Evolutionary conservation across 176 grass and related monocot species (phyloP), one percentile per base, ranked within the genome.

Genomic region (Avena atlantica): DNA sequence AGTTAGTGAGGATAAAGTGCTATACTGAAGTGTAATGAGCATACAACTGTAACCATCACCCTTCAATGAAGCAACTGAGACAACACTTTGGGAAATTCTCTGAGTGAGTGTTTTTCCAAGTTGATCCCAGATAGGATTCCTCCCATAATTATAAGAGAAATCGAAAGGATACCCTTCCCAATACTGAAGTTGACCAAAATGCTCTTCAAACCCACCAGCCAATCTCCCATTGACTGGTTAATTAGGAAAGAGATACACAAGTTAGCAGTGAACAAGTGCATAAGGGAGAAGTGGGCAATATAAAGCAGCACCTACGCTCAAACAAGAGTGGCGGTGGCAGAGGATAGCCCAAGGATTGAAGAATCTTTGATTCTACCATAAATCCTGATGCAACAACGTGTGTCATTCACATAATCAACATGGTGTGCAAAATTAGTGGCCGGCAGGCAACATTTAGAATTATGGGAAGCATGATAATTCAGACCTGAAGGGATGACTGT

Each of bases 141-240:
- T 1, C 12, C 25, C 63, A 66, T 31, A 31, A 66, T 66, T 0
- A 66, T 2, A 5, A 31, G n/a, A 1, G 60, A 5, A 0, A 66
- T 34, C 31, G 36, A 19, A 76, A 25, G 70, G 70, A 51, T 45
- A 76, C 15, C 79, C 86, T 67, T 76, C 81, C 79, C 79, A 87
- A 66, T 48, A 49, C 27, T 61, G 47, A n/a, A 67, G 0, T 27
- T 82, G 34, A 68, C 86, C 86, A 88, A 88, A 88, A 25, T 5
- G 7, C 25, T 68, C 86, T 82, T 88, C 86, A 76, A 82, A 88
- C 6, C 4, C 4, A 80, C 80, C 49, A 62, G 14, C 1, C 8
- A 87, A 24, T 37, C 0, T 1, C 40, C 85, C 85, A 80, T 87
- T 87, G 16, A 87, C 85, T 87, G 19, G 42, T 72, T 51, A 73